phyloP scores from a whole-genome alignment of 306 rosid genomes.

The Oxytropis ochrocephala region DNA sequence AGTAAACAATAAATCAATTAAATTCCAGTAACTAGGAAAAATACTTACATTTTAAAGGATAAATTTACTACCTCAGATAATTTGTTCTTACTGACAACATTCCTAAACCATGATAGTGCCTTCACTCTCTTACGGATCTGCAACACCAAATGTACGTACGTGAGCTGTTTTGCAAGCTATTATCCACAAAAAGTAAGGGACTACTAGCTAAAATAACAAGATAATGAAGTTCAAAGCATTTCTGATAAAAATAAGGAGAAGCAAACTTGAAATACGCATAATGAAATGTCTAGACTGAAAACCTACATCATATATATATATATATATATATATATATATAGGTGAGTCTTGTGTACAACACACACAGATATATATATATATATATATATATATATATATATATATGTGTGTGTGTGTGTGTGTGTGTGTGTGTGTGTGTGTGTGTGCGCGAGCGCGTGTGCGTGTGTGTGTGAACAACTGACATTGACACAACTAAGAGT shows the following conservation, averaged over 20 bases:
- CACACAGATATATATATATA: too few relatives aligned
- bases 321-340: background rate
- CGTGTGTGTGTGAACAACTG: too few relatives aligned
- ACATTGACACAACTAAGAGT: background rate
- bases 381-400: too few relatives aligned
- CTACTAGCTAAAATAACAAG: constrained; percentile 1
- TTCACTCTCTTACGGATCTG: constrained; percentile 84
- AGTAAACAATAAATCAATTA: constrained; percentile 16
- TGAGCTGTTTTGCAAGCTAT: background rate
- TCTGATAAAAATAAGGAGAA: background rate
- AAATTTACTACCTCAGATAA: constrained; percentile 59
- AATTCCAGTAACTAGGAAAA: constrained; percentile 22
- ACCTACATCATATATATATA: background rate
- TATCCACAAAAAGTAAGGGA: background rate
- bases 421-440: too few relatives aligned
- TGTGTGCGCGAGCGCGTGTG: too few relatives aligned
- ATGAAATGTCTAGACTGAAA: background rate
- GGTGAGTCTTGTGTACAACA: too few relatives aligned
- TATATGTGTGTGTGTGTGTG: too few relatives aligned
- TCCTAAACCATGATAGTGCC: constrained; percentile 67
- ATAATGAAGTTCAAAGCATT: background rate
- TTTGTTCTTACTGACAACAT: constrained; percentile 36
- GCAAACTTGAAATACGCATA: background rate
- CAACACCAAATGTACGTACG: constrained; percentile 18
- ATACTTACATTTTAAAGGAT: background rate